Evolutionary conservation across 2,329 filamentous ascomycete species (phyloP), one percentile per base, ranked within the genome.

Genomic region (Pyrenochaeta sp.): DNA sequence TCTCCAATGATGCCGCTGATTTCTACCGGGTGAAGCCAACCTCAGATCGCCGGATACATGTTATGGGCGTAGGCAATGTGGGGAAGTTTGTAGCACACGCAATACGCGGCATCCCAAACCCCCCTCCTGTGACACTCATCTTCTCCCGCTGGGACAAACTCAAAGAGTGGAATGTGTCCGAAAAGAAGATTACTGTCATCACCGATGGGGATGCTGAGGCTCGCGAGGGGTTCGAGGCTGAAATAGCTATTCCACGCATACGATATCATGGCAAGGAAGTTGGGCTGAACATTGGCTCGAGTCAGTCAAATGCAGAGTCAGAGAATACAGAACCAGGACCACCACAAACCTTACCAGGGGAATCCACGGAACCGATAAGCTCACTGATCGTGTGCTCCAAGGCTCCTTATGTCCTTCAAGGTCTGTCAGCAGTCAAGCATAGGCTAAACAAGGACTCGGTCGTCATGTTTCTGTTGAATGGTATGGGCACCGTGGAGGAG

Each of bases 351-450:
- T 31, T 53, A 6, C 45, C 58, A 11, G 63, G 60, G 36, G 65
- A 71, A 36, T 68, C 67, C 6, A 51, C 53, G 13, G 76, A 77
- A 15, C 79, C 76, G 14, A 88, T 96, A 27, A 74, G 81, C 51
- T 89, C 90, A 62, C 79, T 96, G 28, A 84, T 97, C 51, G 74
- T 96, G 17, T 81, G 88, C 3, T 89, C 87, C 20, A 96, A 96
- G 71, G 83, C 90, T 0, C 74, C 82, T 3, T 74, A 82, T 24
- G 88, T 89, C 0, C 68, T 89, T n/a, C 73, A 79, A 1, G 86
- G 88, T 27, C 71, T 96, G 10, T 75, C 81, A 6, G 72, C 81
- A 1, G 82, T 96, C 38, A 79, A 85, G 2, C 79, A 84, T 51
- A 82, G 89, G 7, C 73, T 95, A n/a, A 78, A 81, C 29, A 75